These are phyloP conservation scores for Echium plantagineum DNA, from an alignment of 257 asterid species.

Conservation along the genomic window DNA sequence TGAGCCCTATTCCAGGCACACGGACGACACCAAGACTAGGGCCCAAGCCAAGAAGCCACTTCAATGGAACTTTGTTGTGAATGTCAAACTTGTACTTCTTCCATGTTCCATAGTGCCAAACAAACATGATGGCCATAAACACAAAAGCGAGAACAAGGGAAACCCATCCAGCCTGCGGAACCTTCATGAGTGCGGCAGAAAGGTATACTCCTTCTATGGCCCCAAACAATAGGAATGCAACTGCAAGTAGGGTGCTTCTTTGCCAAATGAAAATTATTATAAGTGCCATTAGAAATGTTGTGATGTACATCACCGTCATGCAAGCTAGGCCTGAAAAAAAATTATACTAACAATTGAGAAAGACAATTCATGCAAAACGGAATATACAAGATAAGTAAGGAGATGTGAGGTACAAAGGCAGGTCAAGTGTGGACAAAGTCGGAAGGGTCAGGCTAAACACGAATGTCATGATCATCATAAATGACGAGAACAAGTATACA, in stretches of 20 bases:
- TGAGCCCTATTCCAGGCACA: constrained; percentile 50
- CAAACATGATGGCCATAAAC: constrained; percentile 21
- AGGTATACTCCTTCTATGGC: constrained; percentile 41
- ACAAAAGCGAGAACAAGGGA: constrained; percentile 22
- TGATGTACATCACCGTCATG: constrained; percentile 83
- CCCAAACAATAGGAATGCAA: constrained; percentile 54
- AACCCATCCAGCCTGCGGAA: constrained; percentile 32
- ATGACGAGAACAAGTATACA: not conserved
- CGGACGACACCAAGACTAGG: constrained; percentile 55
- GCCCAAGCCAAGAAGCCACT: constrained; percentile 37
- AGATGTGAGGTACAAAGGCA: not conserved
- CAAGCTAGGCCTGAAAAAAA: constrained; percentile 82
- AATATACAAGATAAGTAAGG: not conserved
- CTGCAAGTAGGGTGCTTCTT: constrained; percentile 33
- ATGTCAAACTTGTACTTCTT: constrained; percentile 24
- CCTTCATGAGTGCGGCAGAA: constrained; percentile 24
- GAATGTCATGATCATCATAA: not conserved
- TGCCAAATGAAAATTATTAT: constrained; percentile 84
- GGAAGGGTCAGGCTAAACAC: not conserved
- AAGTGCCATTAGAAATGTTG: constrained; percentile 86
- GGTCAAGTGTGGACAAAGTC: not conserved
- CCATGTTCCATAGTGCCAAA: constrained; percentile 32
- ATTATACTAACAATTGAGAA: too few species aligned
- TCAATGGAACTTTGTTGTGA: constrained; percentile 40
- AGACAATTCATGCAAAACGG: not conserved